These are phyloP conservation scores for Coemansia furcata DNA, from an alignment of 192 early-diverging fungal genomes.

Conservation along the genomic window DNA sequence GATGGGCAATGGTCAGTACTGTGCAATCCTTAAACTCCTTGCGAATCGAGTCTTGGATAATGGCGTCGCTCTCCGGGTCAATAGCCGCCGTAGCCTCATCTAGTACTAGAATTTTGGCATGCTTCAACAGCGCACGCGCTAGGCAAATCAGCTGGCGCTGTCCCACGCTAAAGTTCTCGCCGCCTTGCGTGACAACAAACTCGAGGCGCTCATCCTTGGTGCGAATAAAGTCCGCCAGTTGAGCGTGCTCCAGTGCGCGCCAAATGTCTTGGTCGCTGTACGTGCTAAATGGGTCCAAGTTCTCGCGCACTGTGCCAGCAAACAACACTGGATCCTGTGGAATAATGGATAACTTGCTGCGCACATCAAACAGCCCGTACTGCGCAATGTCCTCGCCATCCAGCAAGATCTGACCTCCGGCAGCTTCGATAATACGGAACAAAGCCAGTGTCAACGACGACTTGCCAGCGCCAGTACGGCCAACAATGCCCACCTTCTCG, in stretches of 20 bases:
- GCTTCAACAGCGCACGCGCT: conserved; percentile 68
- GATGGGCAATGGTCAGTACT: conserved; percentile 79
- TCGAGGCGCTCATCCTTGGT: conserved; percentile 70
- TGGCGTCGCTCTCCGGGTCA: conserved; percentile 59
- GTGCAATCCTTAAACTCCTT: conserved; percentile 71
- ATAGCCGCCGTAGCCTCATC: conserved; percentile 87
- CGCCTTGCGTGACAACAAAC: conserved; percentile 70
- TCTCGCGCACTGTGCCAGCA: conserved; percentile 63
- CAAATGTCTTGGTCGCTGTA: conserved; percentile 65
- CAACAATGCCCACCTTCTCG: conserved; percentile 54
- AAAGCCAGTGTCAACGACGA: conserved; percentile 57
- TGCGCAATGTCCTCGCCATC: conserved; percentile 64
- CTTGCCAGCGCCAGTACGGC: conserved; percentile 57
- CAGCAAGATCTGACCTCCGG: conserved; percentile 61
- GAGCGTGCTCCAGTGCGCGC: conserved; percentile 64
- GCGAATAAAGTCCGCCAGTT: conserved; percentile 65
- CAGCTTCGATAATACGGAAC: conserved; percentile 62
- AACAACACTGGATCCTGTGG: conserved; percentile 83
- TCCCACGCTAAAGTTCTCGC: conserved; percentile 82
- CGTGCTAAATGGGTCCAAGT: conserved; percentile 53
- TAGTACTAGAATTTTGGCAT: conserved; percentile 73
- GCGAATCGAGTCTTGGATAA: conserved; percentile 76
- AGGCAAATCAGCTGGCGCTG: conserved; percentile 78
- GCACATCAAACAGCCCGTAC: conserved; percentile 29
- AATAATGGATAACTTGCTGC: conserved; percentile 73